Base-by-base conservation (phyloP, 805 yeast species). In the Barnettozyma sucrosica region DNA sequence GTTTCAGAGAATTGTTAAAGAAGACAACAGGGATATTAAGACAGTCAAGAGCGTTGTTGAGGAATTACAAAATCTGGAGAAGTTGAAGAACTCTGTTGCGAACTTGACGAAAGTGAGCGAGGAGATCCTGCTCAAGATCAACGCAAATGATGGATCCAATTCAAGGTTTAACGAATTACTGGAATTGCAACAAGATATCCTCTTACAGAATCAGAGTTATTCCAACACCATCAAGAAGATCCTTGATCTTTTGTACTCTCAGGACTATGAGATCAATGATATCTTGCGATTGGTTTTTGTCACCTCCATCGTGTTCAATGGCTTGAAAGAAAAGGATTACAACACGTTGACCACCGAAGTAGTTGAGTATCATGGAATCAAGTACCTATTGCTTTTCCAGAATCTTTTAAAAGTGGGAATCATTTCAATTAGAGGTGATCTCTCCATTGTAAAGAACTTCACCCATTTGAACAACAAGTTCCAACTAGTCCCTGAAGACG, bases 101-200 rank as follows among this genome's bases (percentile, higher is more conserved):
- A 76, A 78, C 48, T 96, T 88, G 61, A 87, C 96, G 0, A 66
- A 66, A 5, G 64, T 89, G n/a, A 85, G 92, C 9, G 93, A 88
- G 55, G 68, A 68, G 28, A 71, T 87, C 1, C 66, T 87, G 57
- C 60, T 67, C 11, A 65, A 67, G 33, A 77, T 81, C 16, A 43
- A 46, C n/a, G 49, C 46, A 10, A 52, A 53, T 34, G 49, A 42
- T 16, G 41, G 28, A 6, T 11, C 41, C 32, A 32, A 33, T 32
- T 50, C 53, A 13, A 47, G 39, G 19, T 50, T 50, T 16, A 52
- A 50, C 36, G 46, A 50, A 36, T 16, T 45, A 13, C 63, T 85
- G 16, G 80, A 76, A 46, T 67, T 85, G 34, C 88, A 85, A 59
- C 90, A 88, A 62, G 88, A 84, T 44, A 68, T 89, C 1, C 66